Percentiles rank a stretch among this genome's conserved stretches.
Evolutionary conservation across 306 rosid genomes (phyloP).

Genomic region (Lathyrus aphaca): DNA sequence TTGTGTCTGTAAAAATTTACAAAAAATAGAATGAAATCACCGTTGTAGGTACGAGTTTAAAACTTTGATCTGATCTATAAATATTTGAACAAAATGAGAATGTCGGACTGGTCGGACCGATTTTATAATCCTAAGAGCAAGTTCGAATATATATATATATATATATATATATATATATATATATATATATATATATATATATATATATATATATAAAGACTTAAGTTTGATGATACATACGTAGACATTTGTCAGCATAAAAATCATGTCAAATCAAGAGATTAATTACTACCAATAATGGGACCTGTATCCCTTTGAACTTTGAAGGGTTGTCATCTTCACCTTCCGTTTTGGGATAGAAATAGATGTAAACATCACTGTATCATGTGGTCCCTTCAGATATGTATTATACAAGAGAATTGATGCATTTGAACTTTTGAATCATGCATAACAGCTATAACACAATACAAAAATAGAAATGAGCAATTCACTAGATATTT

Average conservation of each 20-base stretch:
- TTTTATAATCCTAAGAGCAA: too few species aligned
- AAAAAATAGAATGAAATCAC: too few species aligned
- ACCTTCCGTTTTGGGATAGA: slow-evolving; percentile 2
- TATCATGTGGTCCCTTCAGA: slow-evolving; percentile 41
- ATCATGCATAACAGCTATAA: slow-evolving; percentile 4
- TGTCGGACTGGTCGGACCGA: too few species aligned
- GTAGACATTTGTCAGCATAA: neutral
- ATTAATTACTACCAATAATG: slow-evolving; percentile 28
- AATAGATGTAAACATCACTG: slow-evolving; percentile 9
- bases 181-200: too few species aligned
- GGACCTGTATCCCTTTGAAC: slow-evolving; percentile 15
- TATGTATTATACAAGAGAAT: slow-evolving; percentile 7
- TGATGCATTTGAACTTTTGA: slow-evolving; percentile 30
- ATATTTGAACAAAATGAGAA: too few species aligned
- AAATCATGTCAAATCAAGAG: slow-evolving; percentile 22
- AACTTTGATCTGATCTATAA: too few species aligned
- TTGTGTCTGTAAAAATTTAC: too few species aligned
- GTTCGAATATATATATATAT: too few species aligned
- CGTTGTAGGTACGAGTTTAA: too few species aligned
- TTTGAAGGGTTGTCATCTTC: slow-evolving; percentile 28
- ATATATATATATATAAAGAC: too few species aligned
- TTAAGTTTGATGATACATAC: neutral
- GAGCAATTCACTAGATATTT: neutral
- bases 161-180: too few species aligned
- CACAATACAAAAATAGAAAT: neutral